Conservation (phyloP, 805 yeast genomes). For the Nakazawaea sp. region DNA sequence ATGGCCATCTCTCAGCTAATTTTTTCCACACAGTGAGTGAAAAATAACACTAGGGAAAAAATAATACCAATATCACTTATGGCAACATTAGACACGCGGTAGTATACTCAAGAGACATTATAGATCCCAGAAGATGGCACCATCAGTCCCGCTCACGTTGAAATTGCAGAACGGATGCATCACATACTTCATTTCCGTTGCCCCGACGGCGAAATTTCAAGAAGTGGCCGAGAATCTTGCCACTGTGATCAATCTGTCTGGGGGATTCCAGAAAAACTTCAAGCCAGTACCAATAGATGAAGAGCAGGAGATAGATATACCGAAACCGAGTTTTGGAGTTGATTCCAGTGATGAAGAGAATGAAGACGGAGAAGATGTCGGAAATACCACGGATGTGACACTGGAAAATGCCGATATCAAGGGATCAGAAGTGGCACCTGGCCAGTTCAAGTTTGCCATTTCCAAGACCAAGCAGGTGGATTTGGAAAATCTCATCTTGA, state of each 20-base stretch:
- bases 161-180: conserved; percentile 28
- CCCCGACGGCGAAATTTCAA: conserved; percentile 16
- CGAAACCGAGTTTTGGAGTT: conserved; percentile 30
- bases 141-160: conserved; percentile 16
- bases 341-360: conserved; percentile 25
- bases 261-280: conserved; percentile 33
- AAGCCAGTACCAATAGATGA: conserved; percentile 20
- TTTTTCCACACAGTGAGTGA: background rate
- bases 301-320: conserved; percentile 23
- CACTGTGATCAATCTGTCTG: conserved; percentile 35
- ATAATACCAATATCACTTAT: too few relatives aligned
- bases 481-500: conserved; percentile 14
- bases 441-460: conserved; percentile 16
- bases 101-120: too few relatives aligned
- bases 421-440: conserved; percentile 12
- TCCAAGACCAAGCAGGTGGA: conserved; percentile 15
- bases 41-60: background rate
- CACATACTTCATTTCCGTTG: conserved; percentile 24
- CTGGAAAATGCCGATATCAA: background rate
- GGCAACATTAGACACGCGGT: too few relatives aligned
- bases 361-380: conserved; percentile 14
- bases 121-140: too few relatives aligned
- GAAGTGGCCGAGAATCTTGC: conserved; percentile 25
- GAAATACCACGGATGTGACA: conserved; percentile 6
- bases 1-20: too few relatives aligned